A percentile compares a stretch with the other conserved stretches of the same genome.
Conservation (phyloP, 2,329 filamentous ascomycete genomes). For the Penicillium sp. region DNA sequence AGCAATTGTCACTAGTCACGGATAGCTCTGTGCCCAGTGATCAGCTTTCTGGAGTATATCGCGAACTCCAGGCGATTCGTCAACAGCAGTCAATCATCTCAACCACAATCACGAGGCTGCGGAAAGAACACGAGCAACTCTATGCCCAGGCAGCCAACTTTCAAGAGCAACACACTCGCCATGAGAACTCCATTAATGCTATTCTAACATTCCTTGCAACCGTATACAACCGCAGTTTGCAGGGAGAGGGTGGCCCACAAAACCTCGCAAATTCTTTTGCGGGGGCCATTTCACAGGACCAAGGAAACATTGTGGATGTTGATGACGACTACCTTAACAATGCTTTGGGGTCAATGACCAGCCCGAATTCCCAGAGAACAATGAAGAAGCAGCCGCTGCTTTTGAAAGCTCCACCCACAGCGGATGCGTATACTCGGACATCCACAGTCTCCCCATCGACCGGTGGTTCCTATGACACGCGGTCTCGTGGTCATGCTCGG, state of each 20-base stretch:
- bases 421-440: slow-evolving; percentile 30
- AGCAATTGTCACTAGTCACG: slow-evolving; percentile 45
- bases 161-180: slow-evolving; percentile 88
- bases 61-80: slow-evolving; percentile 77
- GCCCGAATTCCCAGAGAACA: slow-evolving; percentile 38
- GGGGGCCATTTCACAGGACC: slow-evolving; percentile 65
- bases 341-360: slow-evolving; percentile 37
- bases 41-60: slow-evolving; percentile 73
- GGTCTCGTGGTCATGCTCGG: slow-evolving; percentile 29
- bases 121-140: slow-evolving; percentile 81
- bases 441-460: slow-evolving; percentile 38
- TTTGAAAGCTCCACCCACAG: slow-evolving; percentile 44
- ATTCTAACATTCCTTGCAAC: slow-evolving; percentile 96
- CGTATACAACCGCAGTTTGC: slow-evolving; percentile 89
- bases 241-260: slow-evolving; percentile 72
- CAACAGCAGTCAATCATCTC: slow-evolving; percentile 85
- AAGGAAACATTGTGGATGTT: slow-evolving; percentile 62
- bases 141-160: slow-evolving; percentile 86
- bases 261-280: slow-evolving; percentile 83
- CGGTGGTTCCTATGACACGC: slow-evolving; percentile 32
- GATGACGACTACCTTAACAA: slow-evolving; percentile 50
- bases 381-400: slow-evolving; percentile 49
- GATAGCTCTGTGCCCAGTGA: slow-evolving; percentile 58
- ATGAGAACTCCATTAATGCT: slow-evolving; percentile 98
- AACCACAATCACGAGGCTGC: slow-evolving; percentile 73